A percentile compares a stretch with the other conserved stretches of the same genome.
Evolutionary conservation across 768 basidiomycete species (phyloP).

Genomic region (Tylopilus vinaceipallidus): DNA sequence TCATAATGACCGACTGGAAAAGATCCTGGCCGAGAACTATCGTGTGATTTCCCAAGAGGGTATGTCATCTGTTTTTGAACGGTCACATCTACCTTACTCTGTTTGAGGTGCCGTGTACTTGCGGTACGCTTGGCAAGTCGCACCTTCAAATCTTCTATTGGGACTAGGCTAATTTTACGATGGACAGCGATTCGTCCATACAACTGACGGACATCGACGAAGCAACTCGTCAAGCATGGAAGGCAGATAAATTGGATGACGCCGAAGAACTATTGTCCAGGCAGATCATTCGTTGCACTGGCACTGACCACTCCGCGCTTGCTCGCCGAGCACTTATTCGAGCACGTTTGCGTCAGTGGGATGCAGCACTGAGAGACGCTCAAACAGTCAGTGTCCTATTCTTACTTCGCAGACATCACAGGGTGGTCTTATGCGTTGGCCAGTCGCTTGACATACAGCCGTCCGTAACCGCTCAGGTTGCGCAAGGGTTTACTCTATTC

Average conservation of each 20-base stretch:
- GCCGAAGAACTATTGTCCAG: slow-evolving; percentile 10
- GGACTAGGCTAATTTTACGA: neutral
- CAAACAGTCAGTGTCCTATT: slow-evolving; percentile 2
- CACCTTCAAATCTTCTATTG: neutral
- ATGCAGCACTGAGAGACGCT: slow-evolving; percentile 9
- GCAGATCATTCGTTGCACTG: neutral
- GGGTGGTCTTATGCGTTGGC: neutral
- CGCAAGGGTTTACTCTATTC: slow-evolving; percentile 9
- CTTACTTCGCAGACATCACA: neutral
- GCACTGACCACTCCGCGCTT: slow-evolving; percentile 1
- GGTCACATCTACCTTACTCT: neutral
- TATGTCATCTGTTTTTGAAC: neutral
- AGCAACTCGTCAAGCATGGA: slow-evolving; percentile 2
- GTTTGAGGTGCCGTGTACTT: slow-evolving; percentile 1
- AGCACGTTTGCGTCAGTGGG: slow-evolving; percentile 3
- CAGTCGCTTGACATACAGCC: slow-evolving; percentile 13
- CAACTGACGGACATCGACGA: neutral
- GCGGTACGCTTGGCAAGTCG: slow-evolving; percentile 2
- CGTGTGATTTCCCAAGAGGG: slow-evolving; percentile 3
- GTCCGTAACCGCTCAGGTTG: slow-evolving; percentile 6
- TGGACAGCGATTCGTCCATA: slow-evolving; percentile 7
- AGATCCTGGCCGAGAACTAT: slow-evolving; percentile 7
- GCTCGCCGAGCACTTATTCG: slow-evolving; percentile 8
- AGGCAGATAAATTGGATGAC: slow-evolving; percentile 3
- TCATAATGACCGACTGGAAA: slow-evolving; percentile 1